Evolutionary conservation across 495 filamentous ascomycete species (phyloP), one percentile per base, ranked within the genome.

Genomic region (Cryomyces antarcticus): DNA sequence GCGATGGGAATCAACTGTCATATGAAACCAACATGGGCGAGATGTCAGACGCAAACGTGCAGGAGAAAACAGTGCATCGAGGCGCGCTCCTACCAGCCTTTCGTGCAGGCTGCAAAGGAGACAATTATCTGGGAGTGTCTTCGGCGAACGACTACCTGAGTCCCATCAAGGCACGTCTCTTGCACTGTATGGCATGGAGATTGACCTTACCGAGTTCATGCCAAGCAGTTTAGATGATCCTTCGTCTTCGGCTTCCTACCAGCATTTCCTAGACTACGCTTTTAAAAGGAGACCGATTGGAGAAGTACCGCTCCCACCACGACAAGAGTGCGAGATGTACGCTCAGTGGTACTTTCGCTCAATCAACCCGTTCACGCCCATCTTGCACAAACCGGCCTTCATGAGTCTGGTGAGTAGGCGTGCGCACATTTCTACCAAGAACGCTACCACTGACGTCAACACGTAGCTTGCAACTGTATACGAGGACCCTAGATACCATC

Each of bases 81-180:
- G 17, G 17, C 17, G 17, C 17, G 17, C 17, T 24, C 2, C 17
- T 64, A 53, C 57, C 66, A 37, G 55, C 54, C 51, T 61, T 80
- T 60, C 70, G 65, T 42, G 35, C 68, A 55, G 67, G 68, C 47
- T 63, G 69, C 44, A 63, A 67, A 29, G 70, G 68, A 24, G 75
- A 82, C 51, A 77, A 76, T 55, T 82, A 83, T 48, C 67, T 85
- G 5, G 81, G 81, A 24, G 74, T 85, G 28, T 72, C 73, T 6
- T 68, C 70, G 7, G 70, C 73, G n/a, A 73, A 71, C 53, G 67
- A 70, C 4, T 69, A 71, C 37, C 60, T 85, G 4, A 80, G 75
- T 60, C 73, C 75, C 10, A 77, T 84, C 51, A 78, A 78, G 51
- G 77, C 6, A 83, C 78, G 1, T 71, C 73, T 0, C 60, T 88